Evolutionary conservation across 2,329 filamentous ascomycete genomes (phyloP).

Genomic region (Monosporascus sp.): DNA sequence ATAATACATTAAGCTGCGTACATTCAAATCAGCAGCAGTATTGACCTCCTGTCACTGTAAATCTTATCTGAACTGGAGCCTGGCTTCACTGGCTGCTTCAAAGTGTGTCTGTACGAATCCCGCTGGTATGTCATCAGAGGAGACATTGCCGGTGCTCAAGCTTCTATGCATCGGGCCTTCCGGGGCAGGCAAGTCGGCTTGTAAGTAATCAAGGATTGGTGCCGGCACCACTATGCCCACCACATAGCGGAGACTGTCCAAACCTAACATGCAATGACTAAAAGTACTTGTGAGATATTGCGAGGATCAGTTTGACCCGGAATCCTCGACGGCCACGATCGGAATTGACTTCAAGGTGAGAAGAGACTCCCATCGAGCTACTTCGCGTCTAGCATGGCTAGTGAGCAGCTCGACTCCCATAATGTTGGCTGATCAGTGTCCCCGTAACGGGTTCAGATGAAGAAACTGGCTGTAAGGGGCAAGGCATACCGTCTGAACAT

Average conservation of each 20-base stretch:
- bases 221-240: neutral
- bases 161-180: conserved; percentile 51
- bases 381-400: too few species aligned
- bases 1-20: too few species aligned
- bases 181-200: conserved; percentile 49
- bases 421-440: neutral
- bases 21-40: too few species aligned
- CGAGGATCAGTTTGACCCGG: conserved; percentile 52
- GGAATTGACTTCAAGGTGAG: conserved; percentile 52
- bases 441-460: conserved; percentile 31
- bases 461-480: conserved; percentile 46
- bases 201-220: conserved; percentile 29
- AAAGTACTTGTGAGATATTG: conserved; percentile 50
- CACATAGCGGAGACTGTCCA: neutral
- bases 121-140: conserved; percentile 36
- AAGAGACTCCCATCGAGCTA: neutral
- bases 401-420: too few species aligned
- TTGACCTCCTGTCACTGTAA: too few species aligned
- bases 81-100: too few species aligned
- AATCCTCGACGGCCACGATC: conserved; percentile 49
- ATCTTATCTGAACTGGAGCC: too few species aligned
- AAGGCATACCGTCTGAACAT: conserved; percentile 47
- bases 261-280: neutral
- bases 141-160: conserved; percentile 44
- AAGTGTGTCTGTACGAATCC: neutral